Evolutionary conservation across 2,329 filamentous ascomycete species (phyloP).

Genomic region (Arthrobotrys sphaeroides): DNA sequence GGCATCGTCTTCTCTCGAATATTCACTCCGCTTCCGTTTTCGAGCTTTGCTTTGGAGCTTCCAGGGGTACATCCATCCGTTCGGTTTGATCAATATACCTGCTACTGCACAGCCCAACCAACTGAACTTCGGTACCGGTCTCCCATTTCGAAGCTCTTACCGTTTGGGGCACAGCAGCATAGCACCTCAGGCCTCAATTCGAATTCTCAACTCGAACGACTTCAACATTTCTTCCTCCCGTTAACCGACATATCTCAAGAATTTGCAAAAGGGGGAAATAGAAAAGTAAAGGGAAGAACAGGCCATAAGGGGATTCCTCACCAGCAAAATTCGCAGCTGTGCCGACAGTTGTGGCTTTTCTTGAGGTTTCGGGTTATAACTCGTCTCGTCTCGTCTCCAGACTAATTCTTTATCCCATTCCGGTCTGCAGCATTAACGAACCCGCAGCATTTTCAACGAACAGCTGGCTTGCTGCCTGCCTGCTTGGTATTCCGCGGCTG

Average conservation of each 20-base stretch:
- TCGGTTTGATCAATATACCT: conserved; percentile 2
- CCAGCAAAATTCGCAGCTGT: background rate
- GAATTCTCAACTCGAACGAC: background rate
- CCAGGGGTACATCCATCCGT: conserved; percentile 9
- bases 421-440: conserved; percentile 13
- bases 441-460: background rate
- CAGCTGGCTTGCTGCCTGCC: background rate
- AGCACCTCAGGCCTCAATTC: too few species aligned
- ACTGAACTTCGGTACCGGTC: background rate
- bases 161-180: conserved; percentile 27
- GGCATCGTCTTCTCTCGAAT: background rate
- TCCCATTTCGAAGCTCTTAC: too few species aligned
- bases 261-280: conserved; percentile 8
- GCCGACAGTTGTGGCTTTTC: too few species aligned
- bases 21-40: background rate
- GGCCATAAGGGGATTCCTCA: background rate
- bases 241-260: background rate
- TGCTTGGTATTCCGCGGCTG: background rate
- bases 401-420: conserved; percentile 19
- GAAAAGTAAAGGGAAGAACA: background rate
- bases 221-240: background rate
- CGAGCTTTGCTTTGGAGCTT: background rate
- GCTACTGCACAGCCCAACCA: conserved; percentile 1
- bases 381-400: conserved; percentile 43
- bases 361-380: conserved; percentile 20